Evolutionary conservation across 805 yeast species (phyloP), one percentile per base, ranked within the genome.

Genomic region (Candida argentea): DNA sequence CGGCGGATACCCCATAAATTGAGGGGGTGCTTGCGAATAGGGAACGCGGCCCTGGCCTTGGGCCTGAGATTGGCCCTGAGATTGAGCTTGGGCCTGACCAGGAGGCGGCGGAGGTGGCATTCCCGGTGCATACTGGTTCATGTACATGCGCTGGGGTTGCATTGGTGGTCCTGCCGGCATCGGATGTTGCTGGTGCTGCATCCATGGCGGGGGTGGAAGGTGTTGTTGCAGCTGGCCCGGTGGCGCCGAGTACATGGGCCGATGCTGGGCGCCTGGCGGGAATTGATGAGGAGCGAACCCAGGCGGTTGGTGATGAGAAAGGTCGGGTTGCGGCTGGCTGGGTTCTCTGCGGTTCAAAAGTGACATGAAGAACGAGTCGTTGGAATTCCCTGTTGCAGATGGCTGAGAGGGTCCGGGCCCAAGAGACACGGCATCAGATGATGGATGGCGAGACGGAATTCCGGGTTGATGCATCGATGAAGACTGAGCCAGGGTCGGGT

Each of bases 331-430:
- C 20, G 10, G 20, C 16, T 23, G 15, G 27, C 7, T n/a, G 28
- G 32, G 14, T 24, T 25, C 22, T 12, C 18, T 5, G 29, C 23
- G n/a, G 22, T 58, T 53, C 36, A 70, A 44, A 30, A 70, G 46
- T 4, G 73, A 60, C 50, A 62, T 55, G 40, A 70, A 43, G 35
- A 70, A 70, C 10, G 59, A 44, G 33, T 67, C 71, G 37, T 57
- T 54, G n/a, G 44, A 30, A 9, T n/a, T 16, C 7, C 16, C 22
- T 18, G 9, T 13, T 10, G 22, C 14, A 17, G 28, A 14, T 3
- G 19, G 24, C 5, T 17, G 27, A 21, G 12, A 20, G 3, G 6
- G n/a, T 5, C 24, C 24, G 4, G 20, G 14, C 6, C 23, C 12
- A 15, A 20, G 27, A 10, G 17, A n/a, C 5, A 12, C 25, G 22